Conservation (phyloP, 2,329 filamentous ascomycete genomes). For the Alternaria panax region DNA sequence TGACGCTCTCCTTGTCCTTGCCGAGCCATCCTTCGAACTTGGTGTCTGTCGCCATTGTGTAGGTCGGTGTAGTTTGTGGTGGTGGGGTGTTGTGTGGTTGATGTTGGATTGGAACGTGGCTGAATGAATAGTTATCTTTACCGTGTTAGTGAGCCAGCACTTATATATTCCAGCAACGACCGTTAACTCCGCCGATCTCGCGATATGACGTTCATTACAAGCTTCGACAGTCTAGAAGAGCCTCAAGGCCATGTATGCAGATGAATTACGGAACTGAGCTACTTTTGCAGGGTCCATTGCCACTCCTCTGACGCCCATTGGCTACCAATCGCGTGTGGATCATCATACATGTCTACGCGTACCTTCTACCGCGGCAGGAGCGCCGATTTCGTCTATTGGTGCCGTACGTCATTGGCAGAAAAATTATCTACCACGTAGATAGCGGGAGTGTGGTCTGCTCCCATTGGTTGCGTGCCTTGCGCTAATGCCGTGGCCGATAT, state of each 20-base stretch:
- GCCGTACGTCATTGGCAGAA: constrained; percentile 13
- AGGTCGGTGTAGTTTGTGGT: not conserved
- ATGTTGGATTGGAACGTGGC: not conserved
- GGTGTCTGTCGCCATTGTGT: constrained; percentile 28
- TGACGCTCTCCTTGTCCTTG: constrained; percentile 55
- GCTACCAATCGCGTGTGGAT: not conserved
- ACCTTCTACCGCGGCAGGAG: not conserved
- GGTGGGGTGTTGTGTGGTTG: not conserved
- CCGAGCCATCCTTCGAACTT: constrained; percentile 65
- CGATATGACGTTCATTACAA: constrained; percentile 9
- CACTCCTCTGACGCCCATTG: not conserved
- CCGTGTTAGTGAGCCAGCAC: not conserved
- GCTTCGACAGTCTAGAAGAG: constrained; percentile 4
- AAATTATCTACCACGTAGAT: not conserved
- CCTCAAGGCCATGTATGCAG: not conserved
- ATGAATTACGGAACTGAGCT: not conserved
- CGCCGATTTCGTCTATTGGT: not conserved
- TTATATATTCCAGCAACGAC: constrained; percentile 6
- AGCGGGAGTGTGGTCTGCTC: constrained; percentile 4
- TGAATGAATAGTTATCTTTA: not conserved
- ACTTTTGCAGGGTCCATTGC: not conserved
- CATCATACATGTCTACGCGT: constrained; percentile 8
- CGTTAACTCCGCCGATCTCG: constrained; percentile 7
- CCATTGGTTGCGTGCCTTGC: constrained; percentile 12
- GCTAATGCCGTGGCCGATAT: constrained; percentile 8